Base-by-base conservation (phyloP, 495 filamentous ascomycete species). In the Friedmanniomyces endolithicus region DNA sequence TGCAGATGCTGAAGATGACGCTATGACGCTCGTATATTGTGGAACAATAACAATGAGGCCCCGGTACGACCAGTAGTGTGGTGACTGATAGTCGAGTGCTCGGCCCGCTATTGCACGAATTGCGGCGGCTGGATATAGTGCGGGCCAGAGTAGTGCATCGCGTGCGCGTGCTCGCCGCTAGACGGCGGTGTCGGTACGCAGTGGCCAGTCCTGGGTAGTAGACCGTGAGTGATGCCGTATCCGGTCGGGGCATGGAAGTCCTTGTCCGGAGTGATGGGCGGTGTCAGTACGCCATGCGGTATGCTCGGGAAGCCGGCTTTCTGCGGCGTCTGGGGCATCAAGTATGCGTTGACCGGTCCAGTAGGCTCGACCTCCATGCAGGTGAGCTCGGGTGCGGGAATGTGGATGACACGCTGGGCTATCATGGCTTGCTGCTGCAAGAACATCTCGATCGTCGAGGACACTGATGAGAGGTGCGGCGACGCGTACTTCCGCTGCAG, bases 251-350 rank as follows among this genome's bases (percentile, higher is more conserved):
- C 57, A 16, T 44, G 50, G 48, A 66, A 63, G 54, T 70, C 65
- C 53, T 68, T 68, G 39, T 94, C 88, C n/a, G 92, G 92, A 0
- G 94, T 97, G 65, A 97, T 95, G 2, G 92, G 92, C 19, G 92
- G 92, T 22, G 92, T 97, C 54, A 92, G 79, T 66, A 90, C 90
- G 22, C 90, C 94, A 64, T 88, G 79, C 14, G 82, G 79, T 54
- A 85, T 76, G 27, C 78, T 75, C 29, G 75, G 69, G 74, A 59
- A 79, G 74, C 45, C 81, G 75, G 78, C 77, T 74, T 98, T 98
- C 65, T 90, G 85, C 22, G 92, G 94, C 9, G 92, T 97, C 78
- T 84, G 65, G 77, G 81, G 60, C 71, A 74, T 56, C 73, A 72
- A 57, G 75, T 76, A 60, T 64, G 69, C 37, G 62, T 79, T 78